A percentile compares a stretch with the other conserved stretches of the same genome.
These are phyloP conservation scores for Microsporum canis DNA, from an alignment of 2,329 filamentous ascomycete species.

Conservation along the genomic window DNA sequence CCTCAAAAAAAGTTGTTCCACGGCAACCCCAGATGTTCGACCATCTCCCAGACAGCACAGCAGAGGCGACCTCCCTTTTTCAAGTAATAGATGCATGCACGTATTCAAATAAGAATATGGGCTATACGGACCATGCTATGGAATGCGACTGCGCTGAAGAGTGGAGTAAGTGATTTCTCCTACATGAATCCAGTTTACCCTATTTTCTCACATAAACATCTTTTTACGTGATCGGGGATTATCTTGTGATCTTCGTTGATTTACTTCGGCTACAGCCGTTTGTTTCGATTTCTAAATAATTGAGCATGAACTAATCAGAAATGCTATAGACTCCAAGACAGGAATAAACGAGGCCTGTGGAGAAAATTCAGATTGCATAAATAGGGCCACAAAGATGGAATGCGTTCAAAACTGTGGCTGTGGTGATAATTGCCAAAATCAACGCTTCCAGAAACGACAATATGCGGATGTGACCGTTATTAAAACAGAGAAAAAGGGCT, in stretches of 20 bases:
- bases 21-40: constrained; percentile 57
- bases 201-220: background rate
- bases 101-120: constrained; percentile 85
- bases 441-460: constrained; percentile 81
- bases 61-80: constrained; percentile 64
- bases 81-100: constrained; percentile 73
- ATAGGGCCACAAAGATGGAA: constrained; percentile 95
- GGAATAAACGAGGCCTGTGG: constrained; percentile 72
- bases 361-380: constrained; percentile 96
- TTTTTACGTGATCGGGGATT: background rate
- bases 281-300: background rate
- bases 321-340: constrained; percentile 36
- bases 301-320: background rate
- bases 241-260: background rate
- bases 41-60: constrained; percentile 66
- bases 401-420: constrained; percentile 82
- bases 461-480: constrained; percentile 90
- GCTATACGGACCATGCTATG: constrained; percentile 80
- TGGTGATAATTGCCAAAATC: constrained; percentile 78
- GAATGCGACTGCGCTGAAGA: constrained; percentile 94
- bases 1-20: constrained; percentile 56
- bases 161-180: constrained; percentile 59
- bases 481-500: constrained; percentile 96
- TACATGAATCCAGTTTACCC: constrained; percentile 18
- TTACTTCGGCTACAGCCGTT: background rate